These are phyloP conservation scores for Aspergillus udagawae DNA, from an alignment of 2,329 filamentous ascomycete genomes.

Conservation along the genomic window DNA sequence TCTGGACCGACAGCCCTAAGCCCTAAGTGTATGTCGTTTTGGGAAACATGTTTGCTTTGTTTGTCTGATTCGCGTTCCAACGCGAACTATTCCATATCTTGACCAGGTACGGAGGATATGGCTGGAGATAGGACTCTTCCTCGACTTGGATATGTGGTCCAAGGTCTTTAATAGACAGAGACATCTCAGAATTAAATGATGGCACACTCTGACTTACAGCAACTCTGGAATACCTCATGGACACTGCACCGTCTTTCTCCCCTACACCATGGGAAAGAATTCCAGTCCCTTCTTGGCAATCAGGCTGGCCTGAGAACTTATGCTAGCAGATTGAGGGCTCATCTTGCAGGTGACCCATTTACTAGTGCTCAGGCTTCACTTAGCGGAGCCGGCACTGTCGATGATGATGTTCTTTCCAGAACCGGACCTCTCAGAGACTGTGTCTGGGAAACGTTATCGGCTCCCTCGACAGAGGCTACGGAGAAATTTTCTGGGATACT, in stretches of 20 bases:
- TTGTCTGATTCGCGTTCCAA: neutral
- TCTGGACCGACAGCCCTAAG: neutral
- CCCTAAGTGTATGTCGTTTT: neutral
- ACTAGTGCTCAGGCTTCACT: conserved; percentile 42
- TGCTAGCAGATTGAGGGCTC: conserved; percentile 46
- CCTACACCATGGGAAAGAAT: conserved; percentile 46
- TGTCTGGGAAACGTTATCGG: conserved; percentile 39
- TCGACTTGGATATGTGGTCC: neutral
- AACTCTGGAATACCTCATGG: conserved; percentile 53
- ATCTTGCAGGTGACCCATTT: conserved; percentile 48
- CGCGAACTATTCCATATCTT: neutral
- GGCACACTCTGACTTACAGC: conserved; percentile 26
- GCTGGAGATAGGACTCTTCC: neutral
- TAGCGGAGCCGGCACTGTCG: conserved; percentile 21
- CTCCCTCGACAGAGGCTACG: conserved; percentile 21
- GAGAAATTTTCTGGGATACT: conserved; percentile 43
- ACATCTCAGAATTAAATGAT: conserved; percentile 11
- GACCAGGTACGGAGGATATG: neutral
- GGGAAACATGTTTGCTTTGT: neutral
- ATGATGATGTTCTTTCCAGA: conserved; percentile 39
- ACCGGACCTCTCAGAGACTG: conserved; percentile 48
- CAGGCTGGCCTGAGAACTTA: conserved; percentile 40
- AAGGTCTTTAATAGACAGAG: neutral
- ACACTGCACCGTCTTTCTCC: conserved; percentile 52
- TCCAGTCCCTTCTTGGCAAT: conserved; percentile 31